A percentile compares a stretch with the other conserved stretches of the same genome.
Evolutionary conservation across 352 stramenopile genomes (phyloP).

Genomic region (Phytopythium vexans): DNA sequence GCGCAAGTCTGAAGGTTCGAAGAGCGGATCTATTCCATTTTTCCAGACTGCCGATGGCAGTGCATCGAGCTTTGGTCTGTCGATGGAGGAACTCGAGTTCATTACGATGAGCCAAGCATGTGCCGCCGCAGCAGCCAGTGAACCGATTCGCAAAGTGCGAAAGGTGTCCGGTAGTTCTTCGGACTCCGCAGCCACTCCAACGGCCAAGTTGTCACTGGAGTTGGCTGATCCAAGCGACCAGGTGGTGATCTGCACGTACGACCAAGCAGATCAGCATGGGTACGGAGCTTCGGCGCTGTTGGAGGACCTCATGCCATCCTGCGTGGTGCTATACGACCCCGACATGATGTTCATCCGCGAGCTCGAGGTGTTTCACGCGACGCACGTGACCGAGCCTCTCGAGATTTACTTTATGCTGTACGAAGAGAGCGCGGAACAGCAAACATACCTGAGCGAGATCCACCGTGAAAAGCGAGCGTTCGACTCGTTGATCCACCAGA

Average conservation of each 20-base stretch:
- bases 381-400: conserved; percentile 30
- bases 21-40: background rate
- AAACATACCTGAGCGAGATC: conserved; percentile 93
- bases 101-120: conserved; percentile 27
- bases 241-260: conserved; percentile 77
- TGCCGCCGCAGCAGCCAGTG: background rate
- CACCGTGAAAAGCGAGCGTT: conserved; percentile 96
- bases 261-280: conserved; percentile 56
- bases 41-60: conserved; percentile 1
- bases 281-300: conserved; percentile 70
- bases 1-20: conserved; percentile 4
- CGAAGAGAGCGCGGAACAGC: conserved; percentile 95
- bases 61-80: conserved; percentile 66
- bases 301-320: conserved; percentile 87
- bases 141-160: conserved; percentile 14
- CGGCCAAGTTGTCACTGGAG: conserved; percentile 43
- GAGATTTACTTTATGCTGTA: conserved; percentile 97
- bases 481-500: conserved; percentile 95
- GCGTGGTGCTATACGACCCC: conserved; percentile 95
- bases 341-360: conserved; percentile 94
- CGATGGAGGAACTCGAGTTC: conserved; percentile 57
- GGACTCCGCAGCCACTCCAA: conserved; percentile 6
- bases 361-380: conserved; percentile 92
- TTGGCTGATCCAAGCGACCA: conserved; percentile 44
- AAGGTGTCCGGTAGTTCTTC: too few species aligned